Conservation (phyloP, 768 basidiomycete genomes). For the Mycena belliarum region DNA sequence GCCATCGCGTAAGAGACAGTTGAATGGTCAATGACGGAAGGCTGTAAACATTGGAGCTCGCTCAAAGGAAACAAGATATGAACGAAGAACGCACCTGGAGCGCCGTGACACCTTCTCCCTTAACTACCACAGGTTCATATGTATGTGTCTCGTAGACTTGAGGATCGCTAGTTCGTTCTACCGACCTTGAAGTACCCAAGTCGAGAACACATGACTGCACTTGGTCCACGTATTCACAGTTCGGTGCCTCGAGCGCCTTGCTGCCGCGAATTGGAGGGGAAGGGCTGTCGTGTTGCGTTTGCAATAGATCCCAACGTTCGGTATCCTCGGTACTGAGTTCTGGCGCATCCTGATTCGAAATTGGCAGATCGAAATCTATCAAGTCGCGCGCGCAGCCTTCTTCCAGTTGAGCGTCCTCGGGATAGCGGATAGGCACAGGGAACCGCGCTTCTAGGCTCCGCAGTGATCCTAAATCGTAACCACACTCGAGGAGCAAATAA, state of each 20-base stretch:
- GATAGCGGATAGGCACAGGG: background rate
- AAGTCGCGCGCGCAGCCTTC: background rate
- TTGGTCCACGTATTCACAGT: background rate
- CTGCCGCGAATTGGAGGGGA: background rate
- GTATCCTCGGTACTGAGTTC: background rate
- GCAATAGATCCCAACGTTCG: background rate
- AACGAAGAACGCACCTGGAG: background rate
- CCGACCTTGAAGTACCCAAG: background rate
- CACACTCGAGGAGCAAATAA: constrained; percentile 17
- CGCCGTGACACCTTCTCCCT: background rate
- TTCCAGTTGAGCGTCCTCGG: background rate
- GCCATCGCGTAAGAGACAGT: background rate
- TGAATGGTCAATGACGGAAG: background rate
- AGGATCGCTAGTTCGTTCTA: background rate
- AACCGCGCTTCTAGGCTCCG: constrained; percentile 4
- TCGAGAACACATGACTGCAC: background rate
- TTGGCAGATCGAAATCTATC: background rate
- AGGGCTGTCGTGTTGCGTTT: background rate
- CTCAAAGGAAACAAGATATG: background rate
- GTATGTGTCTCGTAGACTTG: background rate
- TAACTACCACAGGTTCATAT: background rate
- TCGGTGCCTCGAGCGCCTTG: background rate
- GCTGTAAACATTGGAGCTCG: background rate
- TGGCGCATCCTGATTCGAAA: background rate
- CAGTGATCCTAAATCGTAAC: constrained; percentile 15